Conservation (phyloP, 2,329 filamentous ascomycete species). For the Trichothecium roseum region DNA sequence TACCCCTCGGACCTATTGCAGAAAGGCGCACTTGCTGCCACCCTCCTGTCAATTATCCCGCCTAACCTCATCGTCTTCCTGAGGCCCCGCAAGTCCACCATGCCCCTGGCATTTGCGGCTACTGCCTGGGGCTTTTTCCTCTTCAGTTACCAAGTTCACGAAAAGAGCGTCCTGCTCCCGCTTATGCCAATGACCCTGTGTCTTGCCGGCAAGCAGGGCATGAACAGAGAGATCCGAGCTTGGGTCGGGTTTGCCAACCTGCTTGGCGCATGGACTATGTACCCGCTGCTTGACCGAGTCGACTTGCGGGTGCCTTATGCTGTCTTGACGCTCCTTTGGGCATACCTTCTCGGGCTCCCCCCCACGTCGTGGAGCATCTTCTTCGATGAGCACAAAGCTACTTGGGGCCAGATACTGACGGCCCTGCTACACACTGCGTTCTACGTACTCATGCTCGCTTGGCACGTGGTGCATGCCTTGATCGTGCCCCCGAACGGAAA, state of each 20-base stretch:
- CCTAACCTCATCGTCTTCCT: conserved; percentile 73
- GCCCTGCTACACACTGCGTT: conserved; percentile 61
- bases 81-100: conserved; percentile 62
- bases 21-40: conserved; percentile 62
- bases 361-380: conserved; percentile 65
- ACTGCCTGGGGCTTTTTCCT: conserved; percentile 96
- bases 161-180: conserved; percentile 91
- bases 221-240: conserved; percentile 65
- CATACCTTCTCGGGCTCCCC: conserved; percentile 79
- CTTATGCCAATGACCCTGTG: conserved; percentile 88
- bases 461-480: conserved; percentile 69
- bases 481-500: conserved; percentile 61
- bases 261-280: conserved; percentile 86
- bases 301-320: conserved; percentile 76
- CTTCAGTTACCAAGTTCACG: conserved; percentile 96
- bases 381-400: conserved; percentile 34
- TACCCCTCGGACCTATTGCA: conserved; percentile 67
- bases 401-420: conserved; percentile 40
- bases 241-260: conserved; percentile 98
- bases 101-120: conserved; percentile 71
- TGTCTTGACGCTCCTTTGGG: conserved; percentile 79
- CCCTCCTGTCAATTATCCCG: conserved; percentile 64
- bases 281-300: conserved; percentile 77
- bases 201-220: conserved; percentile 65
- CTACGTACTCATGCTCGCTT: conserved; percentile 66